Base-by-base conservation (phyloP, 257 asterid genomes). In the Nicotiana sylvestris region DNA sequence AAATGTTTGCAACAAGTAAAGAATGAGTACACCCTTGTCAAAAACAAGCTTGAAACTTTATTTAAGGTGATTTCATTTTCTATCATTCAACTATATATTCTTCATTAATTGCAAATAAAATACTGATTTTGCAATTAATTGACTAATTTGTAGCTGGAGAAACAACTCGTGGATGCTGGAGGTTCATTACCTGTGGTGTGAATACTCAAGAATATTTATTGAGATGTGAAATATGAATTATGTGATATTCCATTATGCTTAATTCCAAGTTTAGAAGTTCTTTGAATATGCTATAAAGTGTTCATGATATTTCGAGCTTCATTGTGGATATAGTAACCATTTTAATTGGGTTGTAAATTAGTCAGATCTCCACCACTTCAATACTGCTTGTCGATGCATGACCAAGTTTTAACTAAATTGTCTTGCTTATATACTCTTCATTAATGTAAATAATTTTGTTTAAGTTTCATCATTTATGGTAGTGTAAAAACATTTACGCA, bases 11-110 rank as follows among this genome's bases (percentile, higher is more conserved):
- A 93, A 85, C 91, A 90, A 62, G 82, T 94, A 32, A 90, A 86
- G 76, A 89, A 87, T 12, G 98, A 93, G 86, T 93, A 89, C 85
- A 68, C 43, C 77, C 85, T 87, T n/a, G 94, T 93, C 87, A 94
- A 89, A 90, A 90, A 83, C 91, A 92, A 91, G 90, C 90, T 93
- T 78, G 96, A 94, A 81, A 82, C 91, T 77, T 84, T 94, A 90
- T 89, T 93, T 82, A 86, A 93, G 93, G 98, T 91, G 85, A 78
- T 87, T 76, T 74, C 60, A 66, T 37, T 2, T 29, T 35, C 21
- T 57, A 39, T 5, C n/a, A 18, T 17, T 49, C 25, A 74, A 13
- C 25, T 46, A 5, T 6, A n/a, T 30, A 6, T 56, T 12, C 30
- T 21, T 53, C 9, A 51, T 35, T 72, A 46, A 46, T 72, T 21